Evolutionary conservation across 2,329 filamentous ascomycete genomes (phyloP).

Genomic region (Microcera coccophila): DNA sequence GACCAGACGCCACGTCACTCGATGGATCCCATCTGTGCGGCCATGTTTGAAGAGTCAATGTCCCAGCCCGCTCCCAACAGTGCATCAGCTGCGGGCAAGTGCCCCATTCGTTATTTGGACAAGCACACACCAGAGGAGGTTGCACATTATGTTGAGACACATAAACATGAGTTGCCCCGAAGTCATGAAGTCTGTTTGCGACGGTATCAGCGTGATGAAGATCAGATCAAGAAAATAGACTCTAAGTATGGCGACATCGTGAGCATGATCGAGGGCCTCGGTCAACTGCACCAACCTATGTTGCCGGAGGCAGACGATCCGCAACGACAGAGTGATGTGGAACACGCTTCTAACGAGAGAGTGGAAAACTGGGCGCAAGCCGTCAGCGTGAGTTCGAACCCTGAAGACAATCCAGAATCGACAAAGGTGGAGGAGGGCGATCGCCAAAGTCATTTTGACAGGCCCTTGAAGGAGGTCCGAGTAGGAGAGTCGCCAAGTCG

Average conservation of each 20-base stretch:
- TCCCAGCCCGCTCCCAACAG: slow-evolving; percentile 50
- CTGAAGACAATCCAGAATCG: slow-evolving; percentile 30
- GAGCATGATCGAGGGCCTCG: slow-evolving; percentile 90
- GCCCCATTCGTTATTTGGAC: slow-evolving; percentile 88
- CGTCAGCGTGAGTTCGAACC: slow-evolving; percentile 55
- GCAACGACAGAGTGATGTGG: slow-evolving; percentile 41
- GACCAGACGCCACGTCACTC: slow-evolving; percentile 48
- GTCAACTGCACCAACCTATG: slow-evolving; percentile 83
- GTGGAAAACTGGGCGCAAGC: slow-evolving; percentile 84
- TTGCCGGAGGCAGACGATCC: slow-evolving; percentile 57
- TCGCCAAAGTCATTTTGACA: slow-evolving; percentile 73
- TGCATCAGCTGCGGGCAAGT: slow-evolving; percentile 59
- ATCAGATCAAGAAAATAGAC: slow-evolving; percentile 82
- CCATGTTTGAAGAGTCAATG: slow-evolving; percentile 58
- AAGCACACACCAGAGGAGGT: slow-evolving; percentile 92
- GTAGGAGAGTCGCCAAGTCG: slow-evolving; percentile 90
- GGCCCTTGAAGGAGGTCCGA: slow-evolving; percentile 81
- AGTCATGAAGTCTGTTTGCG: slow-evolving; percentile 92
- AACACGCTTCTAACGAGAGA: slow-evolving; percentile 59
- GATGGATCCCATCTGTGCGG: slow-evolving; percentile 59
- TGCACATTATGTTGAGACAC: slow-evolving; percentile 86
- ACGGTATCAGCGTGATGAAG: slow-evolving; percentile 81
- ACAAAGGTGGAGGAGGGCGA: slow-evolving; percentile 48
- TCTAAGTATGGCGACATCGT: slow-evolving; percentile 90
- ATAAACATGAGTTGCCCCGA: slow-evolving; percentile 90